Percentiles rank a stretch among this genome's conserved stretches.
phyloP scores from a whole-genome alignment of 306 rosid genomes.

The Trichosanthes truncata region DNA sequence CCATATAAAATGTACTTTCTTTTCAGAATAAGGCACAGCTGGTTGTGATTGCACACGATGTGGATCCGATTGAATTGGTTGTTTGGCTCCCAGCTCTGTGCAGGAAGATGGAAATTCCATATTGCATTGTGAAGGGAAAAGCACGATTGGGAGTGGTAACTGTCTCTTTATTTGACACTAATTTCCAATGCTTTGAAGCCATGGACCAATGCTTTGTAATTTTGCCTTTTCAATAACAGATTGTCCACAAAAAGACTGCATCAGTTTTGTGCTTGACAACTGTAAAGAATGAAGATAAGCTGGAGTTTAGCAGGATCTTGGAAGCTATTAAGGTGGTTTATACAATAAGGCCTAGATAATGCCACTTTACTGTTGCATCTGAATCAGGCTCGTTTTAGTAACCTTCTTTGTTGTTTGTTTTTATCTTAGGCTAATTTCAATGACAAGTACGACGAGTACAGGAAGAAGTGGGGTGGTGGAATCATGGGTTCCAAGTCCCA shows the following conservation, averaged over 20 bases:
- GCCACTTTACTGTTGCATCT: not conserved
- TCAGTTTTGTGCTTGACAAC: conserved; percentile 64
- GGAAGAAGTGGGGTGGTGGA: conserved; percentile 2
- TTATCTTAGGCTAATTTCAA: not conserved
- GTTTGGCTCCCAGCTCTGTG: conserved; percentile 81
- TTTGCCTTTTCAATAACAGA: conserved; percentile 18
- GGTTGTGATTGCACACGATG: conserved; percentile 78
- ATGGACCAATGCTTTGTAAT: not conserved
- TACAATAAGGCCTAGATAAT: not conserved
- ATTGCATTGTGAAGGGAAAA: conserved; percentile 79
- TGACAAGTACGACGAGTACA: not conserved
- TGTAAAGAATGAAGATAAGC: conserved; percentile 46
- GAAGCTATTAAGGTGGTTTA: not conserved
- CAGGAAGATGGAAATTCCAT: conserved; percentile 78
- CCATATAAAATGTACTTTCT: not conserved
- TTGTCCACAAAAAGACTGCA: conserved; percentile 67
- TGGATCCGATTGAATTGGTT: conserved; percentile 68
- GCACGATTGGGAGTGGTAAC: conserved; percentile 63
- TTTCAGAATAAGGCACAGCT: conserved; percentile 64
- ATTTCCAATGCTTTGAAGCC: not conserved
- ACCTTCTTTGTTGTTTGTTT: not conserved
- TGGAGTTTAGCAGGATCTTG: not conserved
- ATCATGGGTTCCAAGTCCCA: not conserved
- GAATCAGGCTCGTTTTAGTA: not conserved
- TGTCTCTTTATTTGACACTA: not conserved